Base-by-base conservation (phyloP, 176 grass and related monocot species). In the Areca catechu region DNA sequence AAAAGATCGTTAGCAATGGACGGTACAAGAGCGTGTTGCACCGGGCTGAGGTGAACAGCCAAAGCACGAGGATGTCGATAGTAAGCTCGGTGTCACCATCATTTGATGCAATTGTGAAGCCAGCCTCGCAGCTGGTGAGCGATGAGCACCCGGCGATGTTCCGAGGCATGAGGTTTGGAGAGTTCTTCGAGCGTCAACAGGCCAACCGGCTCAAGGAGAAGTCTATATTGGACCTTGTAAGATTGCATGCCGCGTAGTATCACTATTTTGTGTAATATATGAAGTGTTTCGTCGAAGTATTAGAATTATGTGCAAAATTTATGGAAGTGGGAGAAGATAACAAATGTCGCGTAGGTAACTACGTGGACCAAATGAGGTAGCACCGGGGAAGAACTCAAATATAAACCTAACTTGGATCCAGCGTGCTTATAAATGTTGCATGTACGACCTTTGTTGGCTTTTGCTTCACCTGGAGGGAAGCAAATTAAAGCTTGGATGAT, bases 111-210 rank as follows among this genome's bases (percentile, higher is more conserved):
- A 59, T 90, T 17, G 86, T 90, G 1, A 77, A 76, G 60, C 91
- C 91, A 7, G 6, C 76, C 0, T 24, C 63, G 3, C 75, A 83
- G 43, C 63, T 90, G 67, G 79, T 79, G 56, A 28, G n/a, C 19
- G 58, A 24, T 16, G 65, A 72, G 25, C 55, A 4, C 17, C 67
- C 63, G 5, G 30, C 70, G 15, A 21, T 65, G 63, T 90, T 86
- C 70, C 54, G 80, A 0, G 74, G 80, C 58, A 51, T 86, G 57
- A 86, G 19, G 49, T 96, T 84, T 22, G 27, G 48, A 3, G 83
- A 96, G 29, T 90, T 83, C 70, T 49, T 90, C 60, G 83, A 74
- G 63, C 58, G 66, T 19, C 91, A 96, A 43, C 86, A 96, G 74
- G 78, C 74, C 51, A 84, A 60, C 30, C 61, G 3, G 48, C 65